phyloP scores from a whole-genome alignment of 2,329 filamentous ascomycete genomes.

The Diplodia scrobiculata region DNA sequence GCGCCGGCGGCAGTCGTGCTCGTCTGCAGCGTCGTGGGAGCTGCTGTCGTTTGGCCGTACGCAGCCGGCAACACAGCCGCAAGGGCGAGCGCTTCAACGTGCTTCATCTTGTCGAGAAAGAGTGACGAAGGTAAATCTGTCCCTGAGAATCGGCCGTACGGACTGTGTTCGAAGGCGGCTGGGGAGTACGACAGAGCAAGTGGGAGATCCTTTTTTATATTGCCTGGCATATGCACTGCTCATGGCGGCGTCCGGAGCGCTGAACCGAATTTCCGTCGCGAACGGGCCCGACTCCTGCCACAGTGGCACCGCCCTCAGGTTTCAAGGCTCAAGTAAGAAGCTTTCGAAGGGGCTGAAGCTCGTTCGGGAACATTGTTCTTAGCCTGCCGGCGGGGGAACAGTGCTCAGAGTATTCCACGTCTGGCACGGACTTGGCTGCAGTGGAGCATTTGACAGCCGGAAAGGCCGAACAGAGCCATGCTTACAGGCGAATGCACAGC shows the following conservation, averaged over 20 bases:
- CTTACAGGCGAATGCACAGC: background rate
- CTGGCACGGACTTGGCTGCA: constrained; percentile 14
- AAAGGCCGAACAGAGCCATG: constrained; percentile 5
- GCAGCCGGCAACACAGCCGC: constrained; percentile 18
- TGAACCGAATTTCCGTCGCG: constrained; percentile 21
- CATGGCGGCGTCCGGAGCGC: constrained; percentile 15
- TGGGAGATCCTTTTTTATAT: constrained; percentile 6
- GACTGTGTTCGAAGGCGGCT: background rate
- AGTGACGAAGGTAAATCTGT: background rate
- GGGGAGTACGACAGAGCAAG: background rate
- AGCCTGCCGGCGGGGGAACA: constrained; percentile 5
- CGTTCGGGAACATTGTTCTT: constrained; percentile 16
- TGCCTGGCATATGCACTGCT: background rate
- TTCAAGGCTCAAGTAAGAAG: constrained; percentile 7
- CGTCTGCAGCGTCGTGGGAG: constrained; percentile 32
- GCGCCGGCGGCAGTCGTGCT: constrained; percentile 29
- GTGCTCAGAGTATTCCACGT: background rate
- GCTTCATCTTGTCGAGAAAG: constrained; percentile 19
- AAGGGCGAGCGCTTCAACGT: constrained; percentile 15
- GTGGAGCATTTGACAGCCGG: constrained; percentile 12
- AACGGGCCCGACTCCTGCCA: constrained; percentile 1
- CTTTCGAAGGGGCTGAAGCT: background rate
- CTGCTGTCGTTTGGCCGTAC: constrained; percentile 17
- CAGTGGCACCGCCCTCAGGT: constrained; percentile 18
- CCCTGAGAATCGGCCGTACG: background rate